Evolutionary conservation across 1,139 yeast genomes (phyloP).

Genomic region (Suhomyces bolitotheri): DNA sequence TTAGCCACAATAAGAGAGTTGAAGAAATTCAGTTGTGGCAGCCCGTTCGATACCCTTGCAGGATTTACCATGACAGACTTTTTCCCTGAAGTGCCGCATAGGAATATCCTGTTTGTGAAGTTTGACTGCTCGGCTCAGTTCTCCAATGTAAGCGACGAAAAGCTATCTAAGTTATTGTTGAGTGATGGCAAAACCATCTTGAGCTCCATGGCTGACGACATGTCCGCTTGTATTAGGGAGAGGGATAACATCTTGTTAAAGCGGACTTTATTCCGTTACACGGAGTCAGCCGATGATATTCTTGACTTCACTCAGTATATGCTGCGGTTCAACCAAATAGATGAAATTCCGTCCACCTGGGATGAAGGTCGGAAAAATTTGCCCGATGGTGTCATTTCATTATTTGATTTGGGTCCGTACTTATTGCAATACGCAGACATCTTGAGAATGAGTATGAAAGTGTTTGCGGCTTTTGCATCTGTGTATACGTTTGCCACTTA

Average conservation of each 20-base stretch:
- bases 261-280: slow-evolving; percentile 7
- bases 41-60: slow-evolving; percentile 2
- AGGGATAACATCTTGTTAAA: not conserved
- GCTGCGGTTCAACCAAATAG: not conserved
- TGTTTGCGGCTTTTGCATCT: slow-evolving; percentile 8
- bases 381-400: slow-evolving; percentile 9
- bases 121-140: slow-evolving; percentile 2
- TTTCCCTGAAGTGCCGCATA: slow-evolving; percentile 2
- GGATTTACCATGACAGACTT: slow-evolving; percentile 1
- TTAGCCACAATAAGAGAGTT: not conserved
- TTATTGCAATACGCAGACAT: slow-evolving; percentile 8
- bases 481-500: slow-evolving; percentile 9
- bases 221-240: not conserved
- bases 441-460: slow-evolving; percentile 9
- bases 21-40: slow-evolving; percentile 1
- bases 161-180: slow-evolving; percentile 7
- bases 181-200: slow-evolving; percentile 6
- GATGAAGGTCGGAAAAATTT: not conserved
- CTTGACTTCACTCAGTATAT: slow-evolving; percentile 1
- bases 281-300: slow-evolving; percentile 1
- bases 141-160: not conserved
- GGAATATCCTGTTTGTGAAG: not conserved
- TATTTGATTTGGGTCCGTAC: slow-evolving; percentile 6
- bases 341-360: slow-evolving; percentile 7
- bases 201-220: slow-evolving; percentile 1